phyloP scores from a whole-genome alignment of 768 basidiomycete genomes.

The Crucibulum laeve region DNA sequence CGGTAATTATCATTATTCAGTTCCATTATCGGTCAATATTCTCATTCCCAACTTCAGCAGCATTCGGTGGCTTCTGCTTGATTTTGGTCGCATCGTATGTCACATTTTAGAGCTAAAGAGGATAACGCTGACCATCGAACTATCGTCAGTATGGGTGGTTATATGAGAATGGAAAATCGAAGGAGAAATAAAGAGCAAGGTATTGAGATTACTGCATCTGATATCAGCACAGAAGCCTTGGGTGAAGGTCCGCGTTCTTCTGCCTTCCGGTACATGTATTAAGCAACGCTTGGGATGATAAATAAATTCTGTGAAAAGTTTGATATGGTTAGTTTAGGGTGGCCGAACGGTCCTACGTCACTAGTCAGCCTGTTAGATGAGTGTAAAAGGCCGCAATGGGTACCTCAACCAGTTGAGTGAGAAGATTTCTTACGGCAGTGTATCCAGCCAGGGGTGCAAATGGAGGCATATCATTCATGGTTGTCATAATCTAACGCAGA shows the following conservation, averaged over 20 bases:
- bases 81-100: constrained; percentile 34
- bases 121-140: too few species aligned
- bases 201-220: constrained; percentile 33
- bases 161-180: constrained; percentile 46
- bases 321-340: too few species aligned
- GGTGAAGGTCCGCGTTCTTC: constrained; percentile 36
- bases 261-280: constrained; percentile 47
- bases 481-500: constrained; percentile 31
- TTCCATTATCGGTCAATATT: not conserved
- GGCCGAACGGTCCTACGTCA: constrained; percentile 7
- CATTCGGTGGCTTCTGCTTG: constrained; percentile 42
- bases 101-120: too few species aligned
- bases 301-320: not conserved
- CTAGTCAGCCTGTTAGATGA: constrained; percentile 9
- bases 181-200: constrained; percentile 38
- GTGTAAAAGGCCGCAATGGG: constrained; percentile 13
- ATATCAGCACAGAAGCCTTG: constrained; percentile 40
- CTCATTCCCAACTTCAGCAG: constrained; percentile 21
- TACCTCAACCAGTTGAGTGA: constrained; percentile 14
- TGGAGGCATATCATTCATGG: constrained; percentile 22
- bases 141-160: constrained; percentile 39
- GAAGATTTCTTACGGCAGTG: constrained; percentile 6
- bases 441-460: constrained; percentile 13
- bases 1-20: constrained; percentile 20
- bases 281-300: constrained; percentile 2